These are phyloP conservation scores for Cystobasidium tubakii DNA, from an alignment of 768 basidiomycete species.

Conservation along the genomic window DNA sequence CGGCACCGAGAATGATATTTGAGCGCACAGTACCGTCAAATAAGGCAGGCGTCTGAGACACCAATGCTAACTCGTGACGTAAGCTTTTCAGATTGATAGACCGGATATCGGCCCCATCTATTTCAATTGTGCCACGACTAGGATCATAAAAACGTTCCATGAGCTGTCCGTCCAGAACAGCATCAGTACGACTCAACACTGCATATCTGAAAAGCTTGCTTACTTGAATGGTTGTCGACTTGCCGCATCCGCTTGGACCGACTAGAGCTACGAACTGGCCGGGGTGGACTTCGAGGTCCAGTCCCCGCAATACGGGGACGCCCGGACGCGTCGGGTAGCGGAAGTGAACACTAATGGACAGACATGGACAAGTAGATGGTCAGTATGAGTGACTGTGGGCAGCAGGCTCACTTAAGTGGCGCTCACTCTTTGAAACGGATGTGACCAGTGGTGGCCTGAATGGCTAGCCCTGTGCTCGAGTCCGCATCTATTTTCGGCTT, in stretches of 20 bases:
- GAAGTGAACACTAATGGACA: slow-evolving; percentile 49
- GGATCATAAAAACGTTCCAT: slow-evolving; percentile 47
- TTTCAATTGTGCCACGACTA: background rate
- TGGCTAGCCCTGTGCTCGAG: slow-evolving; percentile 48
- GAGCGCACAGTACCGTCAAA: slow-evolving; percentile 13
- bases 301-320: slow-evolving; percentile 48
- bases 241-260: slow-evolving; percentile 52
- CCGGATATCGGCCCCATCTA: slow-evolving; percentile 51
- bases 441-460: slow-evolving; percentile 49
- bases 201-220: too few relatives aligned
- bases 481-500: slow-evolving; percentile 73
- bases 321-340: slow-evolving; percentile 50
- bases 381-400: background rate
- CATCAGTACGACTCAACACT: too few relatives aligned
- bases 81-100: slow-evolving; percentile 51
- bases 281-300: slow-evolving; percentile 49
- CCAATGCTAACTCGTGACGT: slow-evolving; percentile 51
- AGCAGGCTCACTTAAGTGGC: too few relatives aligned
- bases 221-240: slow-evolving; percentile 49
- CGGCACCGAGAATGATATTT: slow-evolving; percentile 10
- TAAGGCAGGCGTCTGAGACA: slow-evolving; percentile 51
- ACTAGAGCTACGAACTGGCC: slow-evolving; percentile 51
- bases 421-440: slow-evolving; percentile 47
- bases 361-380: background rate
- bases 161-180: too few relatives aligned